A percentile compares a stretch with the other conserved stretches of the same genome.
These are phyloP conservation scores for Xeromyces bisporus DNA, from an alignment of 495 filamentous ascomycete species.

Conservation along the genomic window DNA sequence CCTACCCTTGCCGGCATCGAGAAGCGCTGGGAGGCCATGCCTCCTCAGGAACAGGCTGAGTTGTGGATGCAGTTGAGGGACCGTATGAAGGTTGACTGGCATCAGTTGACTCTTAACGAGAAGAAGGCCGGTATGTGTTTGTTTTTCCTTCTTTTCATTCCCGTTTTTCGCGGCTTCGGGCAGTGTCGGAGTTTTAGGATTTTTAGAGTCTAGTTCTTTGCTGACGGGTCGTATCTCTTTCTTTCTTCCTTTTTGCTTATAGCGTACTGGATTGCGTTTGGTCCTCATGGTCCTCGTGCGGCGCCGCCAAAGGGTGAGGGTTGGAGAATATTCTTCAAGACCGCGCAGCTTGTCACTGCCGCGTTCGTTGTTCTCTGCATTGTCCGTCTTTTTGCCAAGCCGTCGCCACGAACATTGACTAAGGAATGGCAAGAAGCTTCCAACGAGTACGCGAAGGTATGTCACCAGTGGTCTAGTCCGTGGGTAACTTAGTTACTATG, in stretches of 20 bases:
- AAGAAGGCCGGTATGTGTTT: slow-evolving; percentile 92
- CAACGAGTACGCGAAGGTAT: slow-evolving; percentile 82
- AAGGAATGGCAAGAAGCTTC: slow-evolving; percentile 86
- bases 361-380: slow-evolving; percentile 47
- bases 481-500: slow-evolving; percentile 3
- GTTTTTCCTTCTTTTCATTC: slow-evolving; percentile 1
- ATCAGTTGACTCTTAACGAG: slow-evolving; percentile 83
- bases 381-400: slow-evolving; percentile 48
- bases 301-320: slow-evolving; percentile 65
- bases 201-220: slow-evolving; percentile 1
- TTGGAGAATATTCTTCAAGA: slow-evolving; percentile 56
- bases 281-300: slow-evolving; percentile 81
- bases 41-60: slow-evolving; percentile 95
- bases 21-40: slow-evolving; percentile 97
- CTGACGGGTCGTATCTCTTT: slow-evolving; percentile 6
- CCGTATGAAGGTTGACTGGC: slow-evolving; percentile 95
- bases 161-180: not conserved
- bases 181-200: not conserved
- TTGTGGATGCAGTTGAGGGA: slow-evolving; percentile 95
- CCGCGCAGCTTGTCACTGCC: slow-evolving; percentile 38
- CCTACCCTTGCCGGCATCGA: slow-evolving; percentile 94
- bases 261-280: slow-evolving; percentile 99
- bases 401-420: slow-evolving; percentile 69
- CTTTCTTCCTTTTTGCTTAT: slow-evolving; percentile 10
- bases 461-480: no score